phyloP scores from a whole-genome alignment of 768 basidiomycete genomes.

The Panus rudis region DNA sequence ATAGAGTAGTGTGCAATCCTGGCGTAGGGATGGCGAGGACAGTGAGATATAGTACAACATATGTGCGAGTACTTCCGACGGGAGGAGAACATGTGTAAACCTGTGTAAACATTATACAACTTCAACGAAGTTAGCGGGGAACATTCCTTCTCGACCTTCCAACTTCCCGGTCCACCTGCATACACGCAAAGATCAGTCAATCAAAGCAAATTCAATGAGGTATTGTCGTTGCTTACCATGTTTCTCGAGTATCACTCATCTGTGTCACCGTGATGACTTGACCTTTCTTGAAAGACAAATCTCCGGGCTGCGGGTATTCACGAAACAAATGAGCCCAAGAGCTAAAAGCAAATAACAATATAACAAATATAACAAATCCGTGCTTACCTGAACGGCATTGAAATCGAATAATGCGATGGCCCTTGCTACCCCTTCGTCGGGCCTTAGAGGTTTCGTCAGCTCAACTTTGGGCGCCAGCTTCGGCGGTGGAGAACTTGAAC shows the following conservation, averaged over 20 bases:
- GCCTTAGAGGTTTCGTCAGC: slow-evolving; percentile 39
- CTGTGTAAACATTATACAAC: slow-evolving; percentile 36
- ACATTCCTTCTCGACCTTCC: slow-evolving; percentile 53
- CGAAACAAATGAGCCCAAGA: slow-evolving; percentile 3
- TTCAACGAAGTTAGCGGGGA: slow-evolving; percentile 84
- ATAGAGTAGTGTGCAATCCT: too few relatives aligned
- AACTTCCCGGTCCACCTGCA: slow-evolving; percentile 75
- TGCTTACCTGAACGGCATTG: slow-evolving; percentile 58
- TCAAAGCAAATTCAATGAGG: too few relatives aligned
- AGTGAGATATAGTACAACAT: too few relatives aligned
- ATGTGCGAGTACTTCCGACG: too few relatives aligned
- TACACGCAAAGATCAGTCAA: slow-evolving; percentile 1
- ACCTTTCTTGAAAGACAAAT: slow-evolving; percentile 70
- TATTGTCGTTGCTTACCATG: slow-evolving; percentile 46
- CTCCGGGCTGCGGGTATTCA: slow-evolving; percentile 45
- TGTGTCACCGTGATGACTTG: slow-evolving; percentile 64
- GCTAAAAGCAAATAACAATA: neutral
- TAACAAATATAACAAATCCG: neutral
- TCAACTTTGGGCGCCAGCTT: slow-evolving; percentile 45
- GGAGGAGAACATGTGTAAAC: too few relatives aligned
- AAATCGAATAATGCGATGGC: slow-evolving; percentile 75
- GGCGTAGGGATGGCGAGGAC: too few relatives aligned
- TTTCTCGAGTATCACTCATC: slow-evolving; percentile 65
- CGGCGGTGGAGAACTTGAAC: slow-evolving; percentile 16
- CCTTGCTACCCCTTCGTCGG: slow-evolving; percentile 56